These are phyloP conservation scores for Penicillium manginii DNA, from an alignment of 495 filamentous ascomycete genomes.

Conservation along the genomic window DNA sequence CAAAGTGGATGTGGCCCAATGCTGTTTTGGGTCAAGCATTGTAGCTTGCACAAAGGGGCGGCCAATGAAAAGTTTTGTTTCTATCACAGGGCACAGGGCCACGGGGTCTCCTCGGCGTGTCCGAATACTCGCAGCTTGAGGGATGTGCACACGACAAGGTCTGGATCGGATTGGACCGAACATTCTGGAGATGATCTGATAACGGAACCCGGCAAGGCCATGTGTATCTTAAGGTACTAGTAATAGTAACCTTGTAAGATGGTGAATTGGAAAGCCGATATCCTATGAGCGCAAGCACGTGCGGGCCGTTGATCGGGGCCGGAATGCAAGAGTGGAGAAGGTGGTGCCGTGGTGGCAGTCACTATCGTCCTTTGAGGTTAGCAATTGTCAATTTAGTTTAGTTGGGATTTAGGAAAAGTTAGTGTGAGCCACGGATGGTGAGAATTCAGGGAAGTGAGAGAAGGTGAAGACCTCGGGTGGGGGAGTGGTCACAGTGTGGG, in stretches of 20 bases:
- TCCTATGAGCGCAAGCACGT: slow-evolving; percentile 10
- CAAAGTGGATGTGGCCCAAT: background rate
- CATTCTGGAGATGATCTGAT: background rate
- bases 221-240: too few species aligned
- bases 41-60: background rate
- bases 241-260: too few species aligned
- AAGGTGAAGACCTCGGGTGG: too few species aligned
- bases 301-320: slow-evolving; percentile 3
- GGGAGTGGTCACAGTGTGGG: too few species aligned
- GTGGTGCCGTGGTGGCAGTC: background rate
- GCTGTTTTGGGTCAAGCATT: slow-evolving; percentile 5
- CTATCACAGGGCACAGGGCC: slow-evolving; percentile 7
- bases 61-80: slow-evolving; percentile 12
- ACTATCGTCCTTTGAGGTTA: background rate
- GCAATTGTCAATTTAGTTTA: background rate
- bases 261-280: background rate
- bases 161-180: background rate
- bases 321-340: background rate
- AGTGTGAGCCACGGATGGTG: too few species aligned
- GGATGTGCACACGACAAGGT: background rate
- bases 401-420: background rate
- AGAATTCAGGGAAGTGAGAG: too few species aligned
- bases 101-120: slow-evolving; percentile 1
- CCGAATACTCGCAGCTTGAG: background rate
- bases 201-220: background rate